Percentiles rank a stretch among this genome's conserved stretches.
Conservation (phyloP, 352 stramenopile species). For the Globisporangium spinosum region DNA sequence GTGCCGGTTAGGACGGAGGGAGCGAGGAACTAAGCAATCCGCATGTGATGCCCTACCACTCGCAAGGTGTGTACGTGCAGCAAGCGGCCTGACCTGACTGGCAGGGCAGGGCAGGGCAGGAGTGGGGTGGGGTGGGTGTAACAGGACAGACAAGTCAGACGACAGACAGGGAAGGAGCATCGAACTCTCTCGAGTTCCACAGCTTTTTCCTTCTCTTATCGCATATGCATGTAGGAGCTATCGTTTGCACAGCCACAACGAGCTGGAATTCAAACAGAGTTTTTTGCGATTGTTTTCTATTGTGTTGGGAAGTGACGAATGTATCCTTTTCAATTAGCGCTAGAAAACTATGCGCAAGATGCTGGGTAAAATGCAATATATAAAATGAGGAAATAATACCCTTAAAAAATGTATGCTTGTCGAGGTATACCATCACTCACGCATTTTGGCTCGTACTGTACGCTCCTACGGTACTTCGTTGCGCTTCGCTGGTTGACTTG, state of each 20-base stretch:
- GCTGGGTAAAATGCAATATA: too few species aligned
- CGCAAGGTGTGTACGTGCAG: background rate
- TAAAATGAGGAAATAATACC: too few species aligned
- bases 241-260: background rate
- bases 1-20: background rate
- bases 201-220: background rate
- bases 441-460: background rate
- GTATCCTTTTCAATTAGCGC: background rate
- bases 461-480: conserved; percentile 3
- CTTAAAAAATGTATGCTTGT: too few species aligned
- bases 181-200: conserved; percentile 7
- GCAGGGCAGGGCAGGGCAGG: too few species aligned
- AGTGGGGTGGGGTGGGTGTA: background rate
- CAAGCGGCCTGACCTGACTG: background rate
- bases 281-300: background rate
- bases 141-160: conserved; percentile 2
- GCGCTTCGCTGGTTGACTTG: background rate
- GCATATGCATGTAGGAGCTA: background rate
- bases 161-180: background rate
- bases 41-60: background rate
- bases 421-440: background rate
- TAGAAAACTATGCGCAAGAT: background rate
- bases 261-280: background rate
- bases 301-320: background rate
- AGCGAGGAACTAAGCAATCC: background rate